Evolutionary conservation across 495 filamentous ascomycete genomes (phyloP).

Genomic region (Penicillium coprophilum): DNA sequence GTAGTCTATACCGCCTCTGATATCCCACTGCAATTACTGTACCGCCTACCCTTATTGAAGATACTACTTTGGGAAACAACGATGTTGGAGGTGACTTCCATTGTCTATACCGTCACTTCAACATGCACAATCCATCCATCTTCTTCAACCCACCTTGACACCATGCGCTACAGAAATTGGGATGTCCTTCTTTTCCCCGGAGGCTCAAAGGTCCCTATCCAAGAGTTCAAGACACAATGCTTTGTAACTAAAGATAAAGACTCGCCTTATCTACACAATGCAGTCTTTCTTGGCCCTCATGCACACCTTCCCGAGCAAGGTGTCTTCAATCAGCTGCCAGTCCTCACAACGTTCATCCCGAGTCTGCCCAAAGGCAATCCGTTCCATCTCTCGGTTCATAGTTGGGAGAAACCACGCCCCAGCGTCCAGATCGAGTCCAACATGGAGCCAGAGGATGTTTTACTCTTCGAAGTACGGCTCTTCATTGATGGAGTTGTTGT

Average conservation of each 20-base stretch:
- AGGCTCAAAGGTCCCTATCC: conserved; percentile 63
- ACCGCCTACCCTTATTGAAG: too few species aligned
- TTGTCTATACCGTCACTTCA: not conserved
- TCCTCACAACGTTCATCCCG: conserved; percentile 75
- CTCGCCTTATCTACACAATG: conserved; percentile 38
- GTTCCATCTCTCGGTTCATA: conserved; percentile 79
- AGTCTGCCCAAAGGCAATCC: conserved; percentile 57
- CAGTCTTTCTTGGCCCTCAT: conserved; percentile 28
- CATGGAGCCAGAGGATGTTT: conserved; percentile 58
- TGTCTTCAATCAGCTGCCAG: conserved; percentile 55
- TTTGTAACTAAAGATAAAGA: conserved; percentile 66
- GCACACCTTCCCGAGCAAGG: conserved; percentile 30
- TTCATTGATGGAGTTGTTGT: conserved; percentile 67
- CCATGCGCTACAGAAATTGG: conserved; percentile 84
- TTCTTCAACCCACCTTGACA: conserved; percentile 19
- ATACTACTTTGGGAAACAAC: not conserved
- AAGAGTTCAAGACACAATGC: conserved; percentile 85
- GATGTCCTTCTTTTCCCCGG: conserved; percentile 79
- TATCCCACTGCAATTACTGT: too few species aligned
- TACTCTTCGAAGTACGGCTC: conserved; percentile 68
- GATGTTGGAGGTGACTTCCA: not conserved
- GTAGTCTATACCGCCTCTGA: too few species aligned
- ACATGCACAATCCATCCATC: not conserved
- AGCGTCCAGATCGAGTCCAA: conserved; percentile 60
- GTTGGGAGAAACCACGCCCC: conserved; percentile 67